A percentile compares a stretch with the other conserved stretches of the same genome.
Conservation (phyloP, 164 flowering plant genomes). For the Berberis thunbergii region DNA sequence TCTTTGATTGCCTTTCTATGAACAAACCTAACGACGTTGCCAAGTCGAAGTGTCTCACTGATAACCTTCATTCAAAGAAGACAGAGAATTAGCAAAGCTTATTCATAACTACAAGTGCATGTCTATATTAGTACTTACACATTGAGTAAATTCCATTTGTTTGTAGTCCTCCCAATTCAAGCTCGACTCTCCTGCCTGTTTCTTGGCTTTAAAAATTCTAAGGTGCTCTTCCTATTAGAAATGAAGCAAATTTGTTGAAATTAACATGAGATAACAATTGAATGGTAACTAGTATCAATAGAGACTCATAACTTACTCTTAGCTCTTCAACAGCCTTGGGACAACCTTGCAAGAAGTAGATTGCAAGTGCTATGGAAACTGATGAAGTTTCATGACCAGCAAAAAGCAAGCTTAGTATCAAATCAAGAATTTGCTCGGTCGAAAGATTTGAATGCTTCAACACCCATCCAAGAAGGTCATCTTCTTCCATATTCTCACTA, state of each 20-base stretch:
- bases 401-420: slow-evolving; percentile 75
- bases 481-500: slow-evolving; percentile 32
- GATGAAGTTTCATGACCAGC: slow-evolving; percentile 98
- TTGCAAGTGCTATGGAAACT: slow-evolving; percentile 73
- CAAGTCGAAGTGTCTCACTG: slow-evolving; percentile 77
- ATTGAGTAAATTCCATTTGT: slow-evolving; percentile 89
- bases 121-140: slow-evolving; percentile 35
- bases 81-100: no score
- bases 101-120: background rate
- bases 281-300: no score
- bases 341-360: slow-evolving; percentile 67
- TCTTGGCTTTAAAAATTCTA: slow-evolving; percentile 44
- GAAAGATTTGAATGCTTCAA: slow-evolving; percentile 73
- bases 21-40: slow-evolving; percentile 83
- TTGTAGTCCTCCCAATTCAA: slow-evolving; percentile 91
- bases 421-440: slow-evolving; percentile 81
- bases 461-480: slow-evolving; percentile 90
- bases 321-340: slow-evolving; percentile 59
- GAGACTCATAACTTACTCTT: slow-evolving; percentile 28
- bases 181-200: slow-evolving; percentile 35
- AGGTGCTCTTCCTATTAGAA: slow-evolving; percentile 64
- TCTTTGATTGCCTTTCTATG: slow-evolving; percentile 85
- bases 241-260: background rate
- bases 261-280: no score
- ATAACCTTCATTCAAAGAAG: slow-evolving; percentile 42